Evolutionary conservation across 2,329 filamentous ascomycete species (phyloP).

Genomic region (Septoria petroselini): DNA sequence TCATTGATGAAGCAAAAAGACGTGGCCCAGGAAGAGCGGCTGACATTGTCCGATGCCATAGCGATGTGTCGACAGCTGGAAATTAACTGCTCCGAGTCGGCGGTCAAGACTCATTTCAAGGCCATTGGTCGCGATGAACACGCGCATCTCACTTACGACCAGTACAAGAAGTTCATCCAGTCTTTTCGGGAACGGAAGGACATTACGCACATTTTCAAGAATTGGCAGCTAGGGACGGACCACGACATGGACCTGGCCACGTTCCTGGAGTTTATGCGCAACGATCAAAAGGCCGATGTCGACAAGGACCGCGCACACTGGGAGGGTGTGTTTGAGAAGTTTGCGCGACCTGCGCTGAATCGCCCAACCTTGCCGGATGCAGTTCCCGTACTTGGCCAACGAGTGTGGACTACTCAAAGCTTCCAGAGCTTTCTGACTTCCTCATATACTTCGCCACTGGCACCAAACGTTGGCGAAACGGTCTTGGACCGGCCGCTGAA

Average conservation of each 20-base stretch:
- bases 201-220: slow-evolving; percentile 68
- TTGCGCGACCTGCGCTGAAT: slow-evolving; percentile 30
- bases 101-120: slow-evolving; percentile 70
- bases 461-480: slow-evolving; percentile 28
- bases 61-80: slow-evolving; percentile 84
- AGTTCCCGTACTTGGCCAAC: slow-evolving; percentile 44
- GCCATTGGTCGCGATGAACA: slow-evolving; percentile 64
- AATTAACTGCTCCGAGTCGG: slow-evolving; percentile 79
- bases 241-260: slow-evolving; percentile 65
- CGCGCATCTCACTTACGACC: slow-evolving; percentile 68
- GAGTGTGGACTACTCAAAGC: slow-evolving; percentile 71
- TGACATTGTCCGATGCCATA: slow-evolving; percentile 76
- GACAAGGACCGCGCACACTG: slow-evolving; percentile 63
- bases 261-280: slow-evolving; percentile 71
- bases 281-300: slow-evolving; percentile 73
- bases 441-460: slow-evolving; percentile 36
- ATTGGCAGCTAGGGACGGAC: slow-evolving; percentile 49
- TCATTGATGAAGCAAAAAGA: slow-evolving; percentile 72
- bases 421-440: slow-evolving; percentile 78
- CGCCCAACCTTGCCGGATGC: slow-evolving; percentile 46
- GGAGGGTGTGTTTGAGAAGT: slow-evolving; percentile 62
- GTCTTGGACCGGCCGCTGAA: slow-evolving; percentile 79
- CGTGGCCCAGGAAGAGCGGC: slow-evolving; percentile 60
- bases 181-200: slow-evolving; percentile 82
- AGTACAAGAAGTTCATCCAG: slow-evolving; percentile 81